Conservation (phyloP, 768 basidiomycete genomes). For the Suillus subaureus region DNA sequence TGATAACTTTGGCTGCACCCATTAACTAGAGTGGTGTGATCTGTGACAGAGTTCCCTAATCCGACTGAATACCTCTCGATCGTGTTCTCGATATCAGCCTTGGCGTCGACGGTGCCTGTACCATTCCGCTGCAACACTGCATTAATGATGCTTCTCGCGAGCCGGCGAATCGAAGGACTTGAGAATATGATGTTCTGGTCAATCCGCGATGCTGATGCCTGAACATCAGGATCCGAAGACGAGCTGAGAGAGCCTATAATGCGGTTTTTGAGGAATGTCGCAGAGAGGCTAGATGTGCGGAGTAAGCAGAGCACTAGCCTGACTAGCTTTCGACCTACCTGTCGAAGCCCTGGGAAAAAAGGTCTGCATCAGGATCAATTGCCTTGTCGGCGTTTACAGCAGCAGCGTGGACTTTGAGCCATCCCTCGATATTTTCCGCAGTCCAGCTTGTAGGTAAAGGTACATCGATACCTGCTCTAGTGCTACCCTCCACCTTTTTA, state of each 20-base stretch:
- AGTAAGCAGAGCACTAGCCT: neutral
- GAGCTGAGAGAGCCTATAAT: slow-evolving; percentile 27
- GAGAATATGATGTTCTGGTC: no score
- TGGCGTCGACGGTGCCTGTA: slow-evolving; percentile 11
- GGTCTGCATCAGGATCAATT: slow-evolving; percentile 22
- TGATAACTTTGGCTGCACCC: slow-evolving; percentile 4
- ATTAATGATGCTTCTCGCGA: slow-evolving; percentile 25
- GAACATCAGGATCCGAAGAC: slow-evolving; percentile 29
- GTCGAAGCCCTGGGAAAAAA: slow-evolving; percentile 41
- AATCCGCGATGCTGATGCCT: no score
- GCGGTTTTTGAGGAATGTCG: slow-evolving; percentile 30
- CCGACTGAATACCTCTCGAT: slow-evolving; percentile 40
- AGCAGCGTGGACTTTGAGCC: slow-evolving; percentile 31
- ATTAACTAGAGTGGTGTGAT: slow-evolving; percentile 4
- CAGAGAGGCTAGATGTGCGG: slow-evolving; percentile 25
- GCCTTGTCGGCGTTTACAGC: slow-evolving; percentile 18
- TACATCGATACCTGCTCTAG: slow-evolving; percentile 19
- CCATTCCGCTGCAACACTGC: slow-evolving; percentile 11
- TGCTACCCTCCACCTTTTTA: slow-evolving; percentile 31
- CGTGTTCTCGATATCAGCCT: slow-evolving; percentile 36
- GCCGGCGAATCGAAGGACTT: no score
- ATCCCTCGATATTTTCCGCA: slow-evolving; percentile 17
- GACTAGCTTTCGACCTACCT: slow-evolving; percentile 26
- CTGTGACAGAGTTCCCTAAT: slow-evolving; percentile 17
- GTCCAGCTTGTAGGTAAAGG: slow-evolving; percentile 30